Evolutionary conservation across 176 grass and related monocot genomes (phyloP).

Genomic region (Pontederia paniculata): DNA sequence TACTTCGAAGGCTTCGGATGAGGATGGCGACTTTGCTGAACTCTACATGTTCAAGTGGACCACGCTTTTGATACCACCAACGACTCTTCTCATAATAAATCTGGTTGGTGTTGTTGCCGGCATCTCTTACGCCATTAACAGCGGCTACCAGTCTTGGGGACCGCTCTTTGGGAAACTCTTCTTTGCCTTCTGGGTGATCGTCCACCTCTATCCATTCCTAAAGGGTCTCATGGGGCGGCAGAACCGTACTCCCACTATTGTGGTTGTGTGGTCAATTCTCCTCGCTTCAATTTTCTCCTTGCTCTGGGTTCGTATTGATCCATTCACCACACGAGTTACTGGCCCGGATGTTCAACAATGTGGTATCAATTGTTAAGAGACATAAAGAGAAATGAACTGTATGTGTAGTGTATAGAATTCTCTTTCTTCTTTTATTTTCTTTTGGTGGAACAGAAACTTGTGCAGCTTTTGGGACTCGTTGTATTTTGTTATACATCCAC

Average conservation of each 20-base stretch:
- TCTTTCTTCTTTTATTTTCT: too few species aligned
- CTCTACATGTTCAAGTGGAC: constrained; percentile 20
- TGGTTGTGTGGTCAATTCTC: constrained; percentile 11
- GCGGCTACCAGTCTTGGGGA: constrained; percentile 11
- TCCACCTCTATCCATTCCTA: constrained; percentile 14
- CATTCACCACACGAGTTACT: constrained; percentile 7
- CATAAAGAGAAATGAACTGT: too few species aligned
- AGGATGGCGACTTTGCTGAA: constrained; percentile 16
- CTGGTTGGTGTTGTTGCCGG: constrained; percentile 7
- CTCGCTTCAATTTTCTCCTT: constrained; percentile 17
- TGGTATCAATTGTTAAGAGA: constrained; percentile 15
- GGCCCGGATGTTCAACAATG: constrained; percentile 15
- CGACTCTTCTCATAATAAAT: constrained; percentile 9
- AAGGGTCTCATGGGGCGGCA: constrained; percentile 15
- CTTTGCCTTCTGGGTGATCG: constrained; percentile 16
- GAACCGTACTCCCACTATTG: constrained; percentile 1
- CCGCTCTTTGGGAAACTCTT: constrained; percentile 14
- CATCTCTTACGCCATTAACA: constrained; percentile 15
- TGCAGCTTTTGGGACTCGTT: too few species aligned
- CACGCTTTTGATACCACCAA: constrained; percentile 16
- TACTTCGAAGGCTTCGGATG: constrained; percentile 13
- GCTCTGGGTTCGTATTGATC: constrained; percentile 9
- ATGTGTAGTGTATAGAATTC: too few species aligned
- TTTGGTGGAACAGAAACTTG: too few species aligned
- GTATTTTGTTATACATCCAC: too few species aligned